Base-by-base conservation (phyloP, 2,329 filamentous ascomycete species). In the Cytospora schulzeri region DNA sequence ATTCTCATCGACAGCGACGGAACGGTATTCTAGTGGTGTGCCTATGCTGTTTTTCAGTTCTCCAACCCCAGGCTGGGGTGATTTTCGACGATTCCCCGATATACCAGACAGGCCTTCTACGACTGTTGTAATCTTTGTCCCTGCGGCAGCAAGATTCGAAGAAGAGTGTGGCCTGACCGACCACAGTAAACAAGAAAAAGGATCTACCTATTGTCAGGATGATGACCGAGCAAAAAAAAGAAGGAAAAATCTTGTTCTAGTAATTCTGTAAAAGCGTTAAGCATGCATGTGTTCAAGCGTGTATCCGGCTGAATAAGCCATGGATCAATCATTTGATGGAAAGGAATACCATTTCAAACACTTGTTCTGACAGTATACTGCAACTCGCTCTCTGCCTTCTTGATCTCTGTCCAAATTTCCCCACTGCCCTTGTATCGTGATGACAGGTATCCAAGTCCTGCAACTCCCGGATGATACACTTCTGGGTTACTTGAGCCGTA, bases 1-100 rank as follows among this genome's bases (percentile, higher is more conserved):
- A 98, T 99, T 73, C 88, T 97, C 79, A 97, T 98, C 71, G 85
- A 96, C 70, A 97, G 92, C 69, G 95, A 99, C 76, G 95, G 95
- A 67, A 98, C 95, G 28, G 92, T 99, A 69, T 98, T 99, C 76
- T 97, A 87, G 75, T 64, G 63, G 14, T 65, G 65, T 62, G 58
- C 65, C 65, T 57, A 51, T 56, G 62, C 60, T 50, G 45, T 62
- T 31, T 38, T 57, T 29, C 48, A 54, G 12, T 56, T 17, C 26
- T 22, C 50, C 7, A 51, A 51, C 48, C 24, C 50, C 52, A 48
- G n/a, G 45, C 45, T 11, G n/a, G 45, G 45, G n/a, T 48, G 5
- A 22, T 48, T 48, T n/a, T 48, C n/a, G 8, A 24, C 45, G 11
- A 24, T 48, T 48, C 3, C n/a, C n/a, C 24, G 45, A 48, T 48